These are phyloP conservation scores for Exophiala calicioides DNA, from an alignment of 2,329 filamentous ascomycete species.

Conservation along the genomic window DNA sequence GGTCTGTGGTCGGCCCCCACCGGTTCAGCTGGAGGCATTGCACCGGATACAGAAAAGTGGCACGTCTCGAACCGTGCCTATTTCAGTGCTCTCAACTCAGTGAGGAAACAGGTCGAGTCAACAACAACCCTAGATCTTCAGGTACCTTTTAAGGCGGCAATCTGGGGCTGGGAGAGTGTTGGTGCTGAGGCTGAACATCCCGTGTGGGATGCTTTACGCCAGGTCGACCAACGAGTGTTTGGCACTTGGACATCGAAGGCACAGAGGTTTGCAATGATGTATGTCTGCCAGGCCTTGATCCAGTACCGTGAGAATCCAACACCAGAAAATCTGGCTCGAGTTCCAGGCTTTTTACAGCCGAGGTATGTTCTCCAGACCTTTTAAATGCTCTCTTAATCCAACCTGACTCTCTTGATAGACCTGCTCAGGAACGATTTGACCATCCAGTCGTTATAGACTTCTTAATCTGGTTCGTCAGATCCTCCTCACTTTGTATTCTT, in stretches of 20 bases:
- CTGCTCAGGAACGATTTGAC: conserved; percentile 27
- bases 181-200: conserved; percentile 26
- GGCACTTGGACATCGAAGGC: conserved; percentile 30
- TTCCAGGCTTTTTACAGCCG: conserved; percentile 24
- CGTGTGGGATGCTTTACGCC: conserved; percentile 25
- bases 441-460: conserved; percentile 31
- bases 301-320: conserved; percentile 27
- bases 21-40: conserved; percentile 12
- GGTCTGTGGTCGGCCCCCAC: conserved; percentile 20
- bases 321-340: conserved; percentile 26
- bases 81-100: conserved; percentile 14
- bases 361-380: too few species aligned
- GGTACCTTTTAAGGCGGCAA: conserved; percentile 28
- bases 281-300: conserved; percentile 28
- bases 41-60: conserved; percentile 29
- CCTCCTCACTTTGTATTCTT: too few species aligned
- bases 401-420: conserved; percentile 7
- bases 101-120: conserved; percentile 14
- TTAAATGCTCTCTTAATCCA: too few species aligned
- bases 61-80: conserved; percentile 29
- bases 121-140: conserved; percentile 22
- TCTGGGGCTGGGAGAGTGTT: conserved; percentile 30
- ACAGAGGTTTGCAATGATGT: conserved; percentile 29
- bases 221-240: conserved; percentile 29
- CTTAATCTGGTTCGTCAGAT: conserved; percentile 24